Base-by-base conservation (phyloP, 2,329 filamentous ascomycete genomes). In the Diatrype stigma region DNA sequence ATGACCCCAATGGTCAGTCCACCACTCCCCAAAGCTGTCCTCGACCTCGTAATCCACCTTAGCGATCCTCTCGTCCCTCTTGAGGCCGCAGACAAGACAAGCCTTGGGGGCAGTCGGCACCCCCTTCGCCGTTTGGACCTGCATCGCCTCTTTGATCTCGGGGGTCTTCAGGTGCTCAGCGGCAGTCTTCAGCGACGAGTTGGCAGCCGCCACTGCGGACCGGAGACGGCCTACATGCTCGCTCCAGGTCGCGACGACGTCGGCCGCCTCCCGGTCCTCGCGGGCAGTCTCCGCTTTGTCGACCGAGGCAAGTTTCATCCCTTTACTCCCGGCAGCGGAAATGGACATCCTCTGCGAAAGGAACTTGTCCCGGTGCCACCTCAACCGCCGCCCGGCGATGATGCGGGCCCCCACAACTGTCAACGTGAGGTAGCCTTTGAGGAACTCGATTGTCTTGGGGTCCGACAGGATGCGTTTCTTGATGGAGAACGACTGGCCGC, bases 21-120 rank as follows among this genome's bases (percentile, higher is more conserved):
- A 97, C 90, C 91, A 97, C 73, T 97, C 93, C 12, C 90, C 91
- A 74, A 96, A 96, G 67, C 88, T 91, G 68, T 97, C 93, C 61
- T 93, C 85, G 8, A 95, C 83, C 23, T 85, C 78, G 48, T 85
- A 74, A 63, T 96, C 91, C 32, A 94, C 80, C 63, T 85, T 90
- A 19, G 73, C 69, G 11, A 96, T 77, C 46, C 93, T 80, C 71
- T 97, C 93, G 38, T 96, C 90, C 56, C 93, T 78, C 72, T 89
- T 94, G 57, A 97, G 70, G 0, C 93, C 93, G 68, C 93, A 97
- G 30, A 97, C 74, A 47, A 92, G 80, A 70, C 93, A 97, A 1
- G 86, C 75, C 67, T 89, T 87, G 0, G 84, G 75, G 3, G 90
- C 87, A 21, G 84, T 87, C 8, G 90, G 75, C 2, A 85, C 90